phyloP scores from a whole-genome alignment of 768 basidiomycete genomes.

The Trametes maxima region DNA sequence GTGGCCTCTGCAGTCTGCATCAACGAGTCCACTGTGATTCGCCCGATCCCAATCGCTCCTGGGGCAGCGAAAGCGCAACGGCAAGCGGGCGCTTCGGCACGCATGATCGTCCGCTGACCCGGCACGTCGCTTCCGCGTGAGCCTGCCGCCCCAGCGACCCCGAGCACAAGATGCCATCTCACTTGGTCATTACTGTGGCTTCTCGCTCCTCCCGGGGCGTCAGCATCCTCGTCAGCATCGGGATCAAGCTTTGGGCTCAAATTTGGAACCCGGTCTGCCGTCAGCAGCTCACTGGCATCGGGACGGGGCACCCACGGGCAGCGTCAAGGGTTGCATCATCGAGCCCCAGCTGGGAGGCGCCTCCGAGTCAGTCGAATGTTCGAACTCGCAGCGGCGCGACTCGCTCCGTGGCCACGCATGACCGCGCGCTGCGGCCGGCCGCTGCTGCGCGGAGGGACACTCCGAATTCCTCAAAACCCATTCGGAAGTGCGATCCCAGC shows the following conservation, averaged over 20 bases:
- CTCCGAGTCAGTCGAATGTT: too few species aligned
- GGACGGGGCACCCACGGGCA: too few species aligned
- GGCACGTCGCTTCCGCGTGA: not conserved
- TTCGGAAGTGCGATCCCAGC: not conserved
- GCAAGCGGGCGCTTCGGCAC: not conserved
- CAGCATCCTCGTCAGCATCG: not conserved
- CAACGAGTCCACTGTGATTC: not conserved
- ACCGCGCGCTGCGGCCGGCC: not conserved
- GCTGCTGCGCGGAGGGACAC: not conserved
- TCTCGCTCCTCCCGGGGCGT: not conserved
- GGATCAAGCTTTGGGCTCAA: not conserved
- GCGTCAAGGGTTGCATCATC: slow-evolving; percentile 1
- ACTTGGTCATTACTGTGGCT: too few species aligned
- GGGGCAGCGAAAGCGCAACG: not conserved
- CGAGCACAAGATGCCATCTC: not conserved
- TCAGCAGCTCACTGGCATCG: not conserved
- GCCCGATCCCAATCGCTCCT: slow-evolving; percentile 1
- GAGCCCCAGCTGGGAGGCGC: too few species aligned
- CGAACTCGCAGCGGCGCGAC: too few species aligned
- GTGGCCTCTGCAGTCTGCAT: not conserved
- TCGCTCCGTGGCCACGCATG: not conserved
- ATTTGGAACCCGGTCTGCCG: too few species aligned
- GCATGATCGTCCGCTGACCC: not conserved
- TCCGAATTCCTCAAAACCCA: not conserved
- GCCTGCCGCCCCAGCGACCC: not conserved